These are phyloP conservation scores for Cyclotella sp. DNA, from an alignment of 108 stramenopile species.

Conservation along the genomic window DNA sequence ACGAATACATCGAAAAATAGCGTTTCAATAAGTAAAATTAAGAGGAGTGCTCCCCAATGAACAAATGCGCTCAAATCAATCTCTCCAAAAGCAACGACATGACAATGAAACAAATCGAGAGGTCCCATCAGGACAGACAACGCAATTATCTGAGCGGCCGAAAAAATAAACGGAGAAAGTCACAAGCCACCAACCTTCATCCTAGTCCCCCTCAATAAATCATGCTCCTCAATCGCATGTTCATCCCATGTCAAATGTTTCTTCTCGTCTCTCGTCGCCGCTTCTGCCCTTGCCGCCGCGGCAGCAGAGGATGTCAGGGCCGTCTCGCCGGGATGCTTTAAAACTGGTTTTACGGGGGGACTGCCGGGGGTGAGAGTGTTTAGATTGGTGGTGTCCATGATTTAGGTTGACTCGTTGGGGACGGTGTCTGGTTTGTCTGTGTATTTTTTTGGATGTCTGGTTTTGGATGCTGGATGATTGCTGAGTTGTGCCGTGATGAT, in stretches of 20 bases:
- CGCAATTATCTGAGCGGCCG: background rate
- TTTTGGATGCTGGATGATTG: no score
- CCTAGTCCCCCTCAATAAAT: conserved; percentile 82
- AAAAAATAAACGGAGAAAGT: background rate
- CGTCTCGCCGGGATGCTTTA: conserved; percentile 7
- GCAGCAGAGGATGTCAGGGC: background rate
- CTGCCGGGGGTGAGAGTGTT: conserved; percentile 12
- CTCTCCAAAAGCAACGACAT: no score
- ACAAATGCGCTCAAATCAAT: background rate
- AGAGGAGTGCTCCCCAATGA: background rate
- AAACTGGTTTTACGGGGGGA: conserved; percentile 9
- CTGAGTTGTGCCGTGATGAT: no score
- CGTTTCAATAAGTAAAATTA: no score
- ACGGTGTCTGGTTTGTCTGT: no score
- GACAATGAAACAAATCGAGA: background rate
- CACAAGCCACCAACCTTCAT: conserved; percentile 68
- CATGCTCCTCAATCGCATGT: conserved; percentile 87
- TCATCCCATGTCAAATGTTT: conserved; percentile 82
- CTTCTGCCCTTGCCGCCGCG: background rate
- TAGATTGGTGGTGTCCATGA: conserved; percentile 3
- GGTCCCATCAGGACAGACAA: background rate
- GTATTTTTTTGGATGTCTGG: no score
- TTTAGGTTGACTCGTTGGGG: background rate
- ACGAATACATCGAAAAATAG: no score
- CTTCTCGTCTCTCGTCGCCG: conserved; percentile 25